Evolutionary conservation across 2,329 filamentous ascomycete species (phyloP).

Genomic region (Rosellinia necatrix): DNA sequence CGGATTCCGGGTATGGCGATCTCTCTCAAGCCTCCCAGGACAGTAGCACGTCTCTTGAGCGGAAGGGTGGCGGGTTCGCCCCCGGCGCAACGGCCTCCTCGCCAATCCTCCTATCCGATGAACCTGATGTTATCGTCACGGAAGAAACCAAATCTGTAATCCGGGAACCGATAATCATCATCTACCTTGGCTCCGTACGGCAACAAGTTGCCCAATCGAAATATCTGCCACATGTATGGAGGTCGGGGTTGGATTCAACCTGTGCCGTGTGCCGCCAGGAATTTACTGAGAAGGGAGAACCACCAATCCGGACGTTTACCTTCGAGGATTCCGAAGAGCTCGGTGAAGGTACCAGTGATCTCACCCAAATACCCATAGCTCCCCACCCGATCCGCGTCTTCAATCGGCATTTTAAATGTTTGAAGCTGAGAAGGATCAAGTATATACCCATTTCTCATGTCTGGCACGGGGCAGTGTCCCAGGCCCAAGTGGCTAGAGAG

Average conservation of each 20-base stretch:
- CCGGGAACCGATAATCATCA: slow-evolving; percentile 13
- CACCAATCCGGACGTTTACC: slow-evolving; percentile 19
- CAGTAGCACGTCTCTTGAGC: slow-evolving; percentile 1
- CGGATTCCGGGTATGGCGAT: slow-evolving; percentile 16
- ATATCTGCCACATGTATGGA: slow-evolving; percentile 21
- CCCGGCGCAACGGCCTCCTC: slow-evolving; percentile 20
- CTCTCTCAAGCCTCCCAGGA: slow-evolving; percentile 11
- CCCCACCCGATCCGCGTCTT: slow-evolving; percentile 17
- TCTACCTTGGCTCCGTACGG: slow-evolving; percentile 18
- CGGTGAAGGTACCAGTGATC: slow-evolving; percentile 12
- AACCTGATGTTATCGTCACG: slow-evolving; percentile 15
- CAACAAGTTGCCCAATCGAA: slow-evolving; percentile 20
- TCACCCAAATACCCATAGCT: slow-evolving; percentile 17
- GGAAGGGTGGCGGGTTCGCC: slow-evolving; percentile 7
- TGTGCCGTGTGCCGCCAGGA: slow-evolving; percentile 12
- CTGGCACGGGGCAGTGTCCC: slow-evolving; percentile 17
- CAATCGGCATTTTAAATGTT: slow-evolving; percentile 20
- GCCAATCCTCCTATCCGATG: slow-evolving; percentile 18
- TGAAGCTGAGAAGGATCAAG: slow-evolving; percentile 17
- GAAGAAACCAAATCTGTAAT: slow-evolving; percentile 4
- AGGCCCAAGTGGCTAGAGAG: slow-evolving; percentile 15
- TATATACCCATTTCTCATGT: slow-evolving; percentile 22
- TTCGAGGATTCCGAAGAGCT: slow-evolving; percentile 21
- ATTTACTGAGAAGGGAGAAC: slow-evolving; percentile 11
- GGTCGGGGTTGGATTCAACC: slow-evolving; percentile 12